Evolutionary conservation across 108 stramenopile genomes (phyloP).

Genomic region (Seminavis robusta): DNA sequence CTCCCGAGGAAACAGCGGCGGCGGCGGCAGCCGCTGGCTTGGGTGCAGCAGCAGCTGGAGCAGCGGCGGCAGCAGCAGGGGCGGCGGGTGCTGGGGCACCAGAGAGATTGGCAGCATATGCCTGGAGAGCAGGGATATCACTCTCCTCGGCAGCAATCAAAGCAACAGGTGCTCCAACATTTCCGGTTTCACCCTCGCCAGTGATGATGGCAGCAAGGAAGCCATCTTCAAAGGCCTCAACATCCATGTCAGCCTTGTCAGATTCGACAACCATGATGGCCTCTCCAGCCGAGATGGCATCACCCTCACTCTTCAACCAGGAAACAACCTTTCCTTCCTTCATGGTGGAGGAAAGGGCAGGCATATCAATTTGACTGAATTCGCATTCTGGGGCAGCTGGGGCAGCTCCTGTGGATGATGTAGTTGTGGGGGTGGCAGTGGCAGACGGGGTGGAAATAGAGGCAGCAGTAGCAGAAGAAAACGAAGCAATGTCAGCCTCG

Average conservation of each 20-base stretch:
- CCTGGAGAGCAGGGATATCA: slow-evolving; percentile 79
- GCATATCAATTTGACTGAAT: slow-evolving; percentile 92
- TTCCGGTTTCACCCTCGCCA: slow-evolving; percentile 84
- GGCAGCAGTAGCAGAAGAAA: slow-evolving; percentile 20
- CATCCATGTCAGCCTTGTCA: slow-evolving; percentile 99
- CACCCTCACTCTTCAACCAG: slow-evolving; percentile 93
- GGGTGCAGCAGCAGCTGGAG: slow-evolving; percentile 53
- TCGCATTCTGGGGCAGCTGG: slow-evolving; percentile 57
- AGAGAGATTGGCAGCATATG: slow-evolving; percentile 65
- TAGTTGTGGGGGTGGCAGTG: neutral
- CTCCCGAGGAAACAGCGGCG: slow-evolving; percentile 60
- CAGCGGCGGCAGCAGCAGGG: slow-evolving; percentile 52
- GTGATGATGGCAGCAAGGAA: slow-evolving; percentile 93
- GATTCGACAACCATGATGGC: slow-evolving; percentile 96
- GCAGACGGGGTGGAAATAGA: neutral
- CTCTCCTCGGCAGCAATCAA: slow-evolving; percentile 79
- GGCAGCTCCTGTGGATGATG: slow-evolving; percentile 16
- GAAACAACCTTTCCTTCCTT: slow-evolving; percentile 96
- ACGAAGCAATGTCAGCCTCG: slow-evolving; percentile 48
- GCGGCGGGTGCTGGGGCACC: slow-evolving; percentile 53
- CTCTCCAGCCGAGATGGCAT: slow-evolving; percentile 88
- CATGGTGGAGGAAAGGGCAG: slow-evolving; percentile 97
- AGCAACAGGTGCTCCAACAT: slow-evolving; percentile 91
- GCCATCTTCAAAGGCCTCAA: slow-evolving; percentile 95
- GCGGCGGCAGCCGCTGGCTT: slow-evolving; percentile 42